Evolutionary conservation across 371 early-diverging fungal species (phyloP), one percentile per base, ranked within the genome.

Genomic region (Mortierella sp.): DNA sequence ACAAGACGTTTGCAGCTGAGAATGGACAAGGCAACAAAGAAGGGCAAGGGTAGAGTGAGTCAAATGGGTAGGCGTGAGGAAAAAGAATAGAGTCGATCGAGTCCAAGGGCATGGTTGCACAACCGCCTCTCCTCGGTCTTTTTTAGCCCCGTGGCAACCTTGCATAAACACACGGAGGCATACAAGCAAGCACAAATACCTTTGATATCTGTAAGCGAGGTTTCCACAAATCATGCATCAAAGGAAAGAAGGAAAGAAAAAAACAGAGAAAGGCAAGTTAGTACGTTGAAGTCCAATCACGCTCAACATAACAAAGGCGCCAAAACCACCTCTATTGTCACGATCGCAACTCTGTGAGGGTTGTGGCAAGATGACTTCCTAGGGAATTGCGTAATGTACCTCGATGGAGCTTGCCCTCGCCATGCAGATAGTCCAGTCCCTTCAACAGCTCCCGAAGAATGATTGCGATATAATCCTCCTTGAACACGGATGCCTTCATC

Each of bases 391-490:
- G 1, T 63, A 32, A 6, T 27, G 70, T 91, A 94, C 93, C 95
- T 89, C 99, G 92, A 86, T 99, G 99, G 38, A 99, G 92, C 88
- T 99, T 98, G 76, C 96, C 94, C 89, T 97, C 96, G 43, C 89
- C 91, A 89, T 99, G 99, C 41, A 99, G 90, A 90, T 99, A 99
- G 75, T 98, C 97, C 70, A 99, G 89, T 8, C 99, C 99, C 75
- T 95, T 92, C 55, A 98, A 87, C 49, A 98, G 88, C 83, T 99
- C 98, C 48, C 96, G 93, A 75, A 98, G 83, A 71, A 99, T 97
- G 73, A 98, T 97, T 71, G 98, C 97, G 85, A 98, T 97, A 73
- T 94, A 96, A 38, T 94, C 92, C 85, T 99, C 99, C 73, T 93
- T 91, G 76, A 99, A 94, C 4, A 89, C 85, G 1, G 95, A 95